These are phyloP conservation scores for Clarireedia hainanense DNA, from an alignment of 2,329 filamentous ascomycete species.

Conservation along the genomic window DNA sequence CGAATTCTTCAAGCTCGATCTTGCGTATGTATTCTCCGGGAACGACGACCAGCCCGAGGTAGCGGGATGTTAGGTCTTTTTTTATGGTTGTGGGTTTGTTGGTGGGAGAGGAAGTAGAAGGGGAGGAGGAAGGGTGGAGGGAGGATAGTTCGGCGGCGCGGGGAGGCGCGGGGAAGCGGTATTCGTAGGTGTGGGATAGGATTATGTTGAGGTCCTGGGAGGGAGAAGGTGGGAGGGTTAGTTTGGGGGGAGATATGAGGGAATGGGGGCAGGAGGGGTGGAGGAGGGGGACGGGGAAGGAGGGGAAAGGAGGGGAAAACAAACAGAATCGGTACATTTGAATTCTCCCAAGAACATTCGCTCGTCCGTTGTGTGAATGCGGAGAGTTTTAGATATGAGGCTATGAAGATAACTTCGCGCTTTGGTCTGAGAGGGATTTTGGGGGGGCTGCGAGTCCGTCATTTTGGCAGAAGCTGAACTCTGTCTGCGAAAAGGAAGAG, in stretches of 20 bases:
- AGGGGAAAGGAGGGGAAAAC: constrained; percentile 26
- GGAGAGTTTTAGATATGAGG: constrained; percentile 70
- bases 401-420: constrained; percentile 51
- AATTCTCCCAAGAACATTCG: constrained; percentile 86
- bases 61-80: constrained; percentile 73
- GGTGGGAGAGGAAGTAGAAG: too few species aligned
- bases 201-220: constrained; percentile 79
- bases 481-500: background rate
- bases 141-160: constrained; percentile 21
- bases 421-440: constrained; percentile 33
- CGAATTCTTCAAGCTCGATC: constrained; percentile 79
- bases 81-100: constrained; percentile 32
- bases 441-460: background rate
- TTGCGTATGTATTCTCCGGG: constrained; percentile 79
- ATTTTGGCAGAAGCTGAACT: background rate
- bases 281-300: background rate
- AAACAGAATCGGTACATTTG: constrained; percentile 88
- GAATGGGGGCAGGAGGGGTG: constrained; percentile 45
- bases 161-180: constrained; percentile 60
- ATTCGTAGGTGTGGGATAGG: constrained; percentile 79
- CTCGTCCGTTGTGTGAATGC: constrained; percentile 71
- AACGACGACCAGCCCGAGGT: constrained; percentile 82
- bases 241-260: constrained; percentile 38
- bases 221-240: background rate
- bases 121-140: too few species aligned